Percentiles rank a stretch among this genome's conserved stretches.
Conservation (phyloP, 2,329 filamentous ascomycete genomes). For the Phoma herbarum region DNA sequence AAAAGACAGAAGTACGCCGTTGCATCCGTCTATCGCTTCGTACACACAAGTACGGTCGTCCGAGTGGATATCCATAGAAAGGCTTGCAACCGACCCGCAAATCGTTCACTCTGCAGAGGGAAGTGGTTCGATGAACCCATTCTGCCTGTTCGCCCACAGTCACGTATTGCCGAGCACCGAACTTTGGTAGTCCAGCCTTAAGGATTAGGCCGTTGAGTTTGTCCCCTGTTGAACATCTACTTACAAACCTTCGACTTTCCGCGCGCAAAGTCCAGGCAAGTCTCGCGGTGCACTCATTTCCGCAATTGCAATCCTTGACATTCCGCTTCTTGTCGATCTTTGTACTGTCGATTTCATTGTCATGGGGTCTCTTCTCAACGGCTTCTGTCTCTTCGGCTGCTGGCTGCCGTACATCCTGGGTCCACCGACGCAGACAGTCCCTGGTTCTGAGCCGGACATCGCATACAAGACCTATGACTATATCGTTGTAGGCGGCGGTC, state of each 20-base stretch:
- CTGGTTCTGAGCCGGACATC: slow-evolving; percentile 24
- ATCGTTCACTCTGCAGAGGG: background rate
- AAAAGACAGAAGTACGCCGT: background rate
- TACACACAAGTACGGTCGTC: background rate
- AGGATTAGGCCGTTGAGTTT: background rate
- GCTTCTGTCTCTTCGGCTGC: slow-evolving; percentile 27
- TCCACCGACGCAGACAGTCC: background rate
- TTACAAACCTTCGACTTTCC: slow-evolving; percentile 11
- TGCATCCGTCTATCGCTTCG: background rate
- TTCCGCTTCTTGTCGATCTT: background rate
- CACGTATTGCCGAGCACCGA: slow-evolving; percentile 2
- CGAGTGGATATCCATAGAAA: slow-evolving; percentile 11
- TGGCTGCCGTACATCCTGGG: slow-evolving; percentile 26
- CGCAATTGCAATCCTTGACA: background rate
- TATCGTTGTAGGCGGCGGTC: slow-evolving; percentile 44
- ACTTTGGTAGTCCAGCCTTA: slow-evolving; percentile 6
- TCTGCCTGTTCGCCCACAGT: background rate
- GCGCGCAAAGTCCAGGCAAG: slow-evolving; percentile 3
- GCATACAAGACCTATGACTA: slow-evolving; percentile 41
- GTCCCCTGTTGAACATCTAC: slow-evolving; percentile 1
- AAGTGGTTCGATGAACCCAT: slow-evolving; percentile 6
- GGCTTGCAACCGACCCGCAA: slow-evolving; percentile 3
- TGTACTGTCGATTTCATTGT: slow-evolving; percentile 7
- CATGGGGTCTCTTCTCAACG: slow-evolving; percentile 24
- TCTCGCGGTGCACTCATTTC: slow-evolving; percentile 17